phyloP scores from a whole-genome alignment of 1,284 basidiomycete species.

The Ceratobasidium sp. region DNA sequence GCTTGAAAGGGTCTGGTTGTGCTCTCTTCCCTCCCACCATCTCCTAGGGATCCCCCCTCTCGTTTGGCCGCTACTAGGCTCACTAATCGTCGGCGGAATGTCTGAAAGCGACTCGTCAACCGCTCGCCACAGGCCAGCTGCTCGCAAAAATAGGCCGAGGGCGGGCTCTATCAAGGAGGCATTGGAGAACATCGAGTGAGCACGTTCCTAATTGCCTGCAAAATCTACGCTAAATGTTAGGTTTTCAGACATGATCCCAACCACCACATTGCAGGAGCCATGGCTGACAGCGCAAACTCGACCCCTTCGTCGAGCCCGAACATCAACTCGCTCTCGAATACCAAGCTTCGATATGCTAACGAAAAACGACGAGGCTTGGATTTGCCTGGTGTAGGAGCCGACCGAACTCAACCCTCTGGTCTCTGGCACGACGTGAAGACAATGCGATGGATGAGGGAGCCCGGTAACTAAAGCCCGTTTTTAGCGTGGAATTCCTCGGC shows the following conservation, averaged over 20 bases:
- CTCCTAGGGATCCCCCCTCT: neutral
- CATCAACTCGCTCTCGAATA: constrained; percentile 26
- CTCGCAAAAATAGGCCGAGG: constrained; percentile 6
- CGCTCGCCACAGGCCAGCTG: neutral
- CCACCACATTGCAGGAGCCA: constrained; percentile 32
- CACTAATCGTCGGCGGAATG: neutral
- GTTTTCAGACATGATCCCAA: constrained; percentile 20
- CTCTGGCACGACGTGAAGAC: constrained; percentile 42
- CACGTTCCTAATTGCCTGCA: neutral
- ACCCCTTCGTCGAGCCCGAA: constrained; percentile 19
- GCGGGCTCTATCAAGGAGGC: constrained; percentile 14
- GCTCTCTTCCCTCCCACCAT: neutral
- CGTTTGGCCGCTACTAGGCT: neutral
- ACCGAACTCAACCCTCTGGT: neutral
- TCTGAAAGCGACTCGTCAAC: constrained; percentile 20
- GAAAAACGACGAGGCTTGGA: constrained; percentile 6
- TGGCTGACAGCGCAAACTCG: neutral
- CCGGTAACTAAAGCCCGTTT: constrained; percentile 13
- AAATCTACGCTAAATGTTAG: too few species aligned
- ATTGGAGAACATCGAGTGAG: constrained; percentile 25
- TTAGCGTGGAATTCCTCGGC: neutral
- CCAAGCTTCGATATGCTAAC: constrained; percentile 1
- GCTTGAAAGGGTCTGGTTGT: neutral
- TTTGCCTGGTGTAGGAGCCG: constrained; percentile 12
- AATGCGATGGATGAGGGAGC: constrained; percentile 40